These are phyloP conservation scores for Candida adriatica DNA, from an alignment of 805 yeast genomes.

Conservation along the genomic window DNA sequence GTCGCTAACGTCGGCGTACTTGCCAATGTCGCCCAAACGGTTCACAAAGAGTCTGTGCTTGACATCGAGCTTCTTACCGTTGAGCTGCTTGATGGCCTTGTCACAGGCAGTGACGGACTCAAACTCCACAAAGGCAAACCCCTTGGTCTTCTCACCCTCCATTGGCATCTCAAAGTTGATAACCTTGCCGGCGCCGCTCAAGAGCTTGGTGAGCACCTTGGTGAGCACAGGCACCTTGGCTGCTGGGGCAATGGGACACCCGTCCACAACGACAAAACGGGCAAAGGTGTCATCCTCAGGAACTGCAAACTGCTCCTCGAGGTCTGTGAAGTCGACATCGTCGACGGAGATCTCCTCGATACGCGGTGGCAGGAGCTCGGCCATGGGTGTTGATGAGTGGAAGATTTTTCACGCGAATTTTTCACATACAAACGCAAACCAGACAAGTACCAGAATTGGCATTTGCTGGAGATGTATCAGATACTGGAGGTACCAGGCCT, in stretches of 20 bases:
- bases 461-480: too few species aligned
- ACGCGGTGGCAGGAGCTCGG: constrained; percentile 27
- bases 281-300: constrained; percentile 60
- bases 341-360: constrained; percentile 47
- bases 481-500: too few species aligned
- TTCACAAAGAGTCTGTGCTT: constrained; percentile 87
- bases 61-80: constrained; percentile 88
- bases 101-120: constrained; percentile 59
- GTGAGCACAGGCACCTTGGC: constrained; percentile 75
- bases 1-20: constrained; percentile 55
- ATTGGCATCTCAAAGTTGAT: constrained; percentile 77
- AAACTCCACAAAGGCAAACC: constrained; percentile 81
- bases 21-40: constrained; percentile 75
- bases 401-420: too few species aligned
- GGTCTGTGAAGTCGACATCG: constrained; percentile 74
- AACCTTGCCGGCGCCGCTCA: constrained; percentile 72
- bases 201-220: constrained; percentile 79
- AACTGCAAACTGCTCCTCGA: constrained; percentile 69
- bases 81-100: constrained; percentile 70
- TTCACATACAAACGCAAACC: too few species aligned
- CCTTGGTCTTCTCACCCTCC: constrained; percentile 73
- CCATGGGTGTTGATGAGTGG: too few species aligned
- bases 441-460: too few species aligned
- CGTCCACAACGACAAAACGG: constrained; percentile 80
- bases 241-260: constrained; percentile 94